Evolutionary conservation across 1,284 basidiomycete genomes (phyloP).

Genomic region (Sanguinoderma infundibulare): DNA sequence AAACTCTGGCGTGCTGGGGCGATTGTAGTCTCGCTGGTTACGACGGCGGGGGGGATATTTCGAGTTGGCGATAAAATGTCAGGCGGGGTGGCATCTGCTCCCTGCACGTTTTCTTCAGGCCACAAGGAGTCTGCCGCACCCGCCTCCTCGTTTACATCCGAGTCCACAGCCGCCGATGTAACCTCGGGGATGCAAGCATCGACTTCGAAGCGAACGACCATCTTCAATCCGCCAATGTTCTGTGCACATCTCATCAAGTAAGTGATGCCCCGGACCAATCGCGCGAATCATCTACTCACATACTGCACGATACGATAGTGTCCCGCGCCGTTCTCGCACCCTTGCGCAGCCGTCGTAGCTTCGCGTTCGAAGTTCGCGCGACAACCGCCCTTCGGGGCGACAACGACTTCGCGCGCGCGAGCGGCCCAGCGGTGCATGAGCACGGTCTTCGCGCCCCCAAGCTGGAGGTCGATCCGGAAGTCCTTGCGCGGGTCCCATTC

Average conservation of each 20-base stretch:
- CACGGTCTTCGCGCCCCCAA: slow-evolving; percentile 55
- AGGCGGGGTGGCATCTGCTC: neutral
- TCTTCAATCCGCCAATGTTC: slow-evolving; percentile 35
- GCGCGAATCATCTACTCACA: slow-evolving; percentile 6
- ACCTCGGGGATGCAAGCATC: slow-evolving; percentile 32
- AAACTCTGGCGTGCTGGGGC: slow-evolving; percentile 4
- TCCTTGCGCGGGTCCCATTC: slow-evolving; percentile 36
- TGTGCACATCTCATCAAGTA: slow-evolving; percentile 7
- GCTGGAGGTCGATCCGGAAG: slow-evolving; percentile 62
- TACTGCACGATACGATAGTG: slow-evolving; percentile 20
- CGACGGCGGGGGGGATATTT: neutral
- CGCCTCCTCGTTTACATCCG: neutral
- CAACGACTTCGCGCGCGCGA: slow-evolving; percentile 7
- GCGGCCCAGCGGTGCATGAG: slow-evolving; percentile 47
- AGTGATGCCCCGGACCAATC: neutral
- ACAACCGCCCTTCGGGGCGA: slow-evolving; percentile 15
- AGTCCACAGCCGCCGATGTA: neutral
- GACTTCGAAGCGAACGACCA: slow-evolving; percentile 39
- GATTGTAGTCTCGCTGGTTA: neutral
- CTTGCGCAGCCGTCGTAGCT: neutral
- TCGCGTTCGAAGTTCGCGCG: slow-evolving; percentile 12
- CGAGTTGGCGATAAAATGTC: neutral
- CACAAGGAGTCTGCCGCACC: no score
- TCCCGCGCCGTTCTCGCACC: slow-evolving; percentile 11
- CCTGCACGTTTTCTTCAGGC: neutral